These are phyloP conservation scores for Holtermannia corniformis DNA, from an alignment of 768 basidiomycete species.

Conservation along the genomic window DNA sequence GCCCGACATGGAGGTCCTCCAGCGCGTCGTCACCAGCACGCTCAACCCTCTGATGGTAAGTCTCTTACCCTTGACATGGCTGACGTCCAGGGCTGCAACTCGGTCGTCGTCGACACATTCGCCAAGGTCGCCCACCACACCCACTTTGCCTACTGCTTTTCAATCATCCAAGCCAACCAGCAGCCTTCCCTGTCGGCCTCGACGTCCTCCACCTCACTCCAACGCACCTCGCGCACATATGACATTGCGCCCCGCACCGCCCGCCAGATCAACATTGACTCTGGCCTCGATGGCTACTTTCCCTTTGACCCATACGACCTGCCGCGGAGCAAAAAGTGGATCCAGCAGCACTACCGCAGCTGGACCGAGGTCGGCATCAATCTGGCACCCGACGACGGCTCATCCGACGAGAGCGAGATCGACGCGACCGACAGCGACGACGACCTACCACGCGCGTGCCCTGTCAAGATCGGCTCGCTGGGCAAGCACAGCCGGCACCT, in stretches of 20 bases:
- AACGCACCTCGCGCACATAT: constrained; percentile 8
- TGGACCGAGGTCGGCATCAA: constrained; percentile 72
- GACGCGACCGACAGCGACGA: constrained; percentile 35
- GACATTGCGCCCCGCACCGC: constrained; percentile 20
- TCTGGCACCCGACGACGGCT: constrained; percentile 62
- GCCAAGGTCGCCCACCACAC: constrained; percentile 84
- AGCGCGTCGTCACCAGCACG: constrained; percentile 66
- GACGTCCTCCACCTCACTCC: constrained; percentile 9
- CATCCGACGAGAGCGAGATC: constrained; percentile 54
- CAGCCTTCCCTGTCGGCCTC: constrained; percentile 40
- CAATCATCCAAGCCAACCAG: constrained; percentile 79
- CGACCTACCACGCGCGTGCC: background rate
- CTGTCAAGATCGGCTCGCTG: background rate
- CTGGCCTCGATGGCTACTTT: constrained; percentile 87
- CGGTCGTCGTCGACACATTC: constrained; percentile 85
- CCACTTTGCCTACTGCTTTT: constrained; percentile 87
- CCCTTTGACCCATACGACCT: constrained; percentile 97
- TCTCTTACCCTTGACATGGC: background rate
- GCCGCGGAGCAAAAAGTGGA: constrained; percentile 63
- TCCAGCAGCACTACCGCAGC: constrained; percentile 76
- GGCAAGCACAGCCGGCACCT: constrained; percentile 8
- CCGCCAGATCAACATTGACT: constrained; percentile 41
- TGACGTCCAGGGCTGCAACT: constrained; percentile 64
- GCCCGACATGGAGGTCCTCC: constrained; percentile 63
- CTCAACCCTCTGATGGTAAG: constrained; percentile 82